These are phyloP conservation scores for Papiliotrema laurentii DNA, from an alignment of 1,284 basidiomycete genomes.

Conservation along the genomic window DNA sequence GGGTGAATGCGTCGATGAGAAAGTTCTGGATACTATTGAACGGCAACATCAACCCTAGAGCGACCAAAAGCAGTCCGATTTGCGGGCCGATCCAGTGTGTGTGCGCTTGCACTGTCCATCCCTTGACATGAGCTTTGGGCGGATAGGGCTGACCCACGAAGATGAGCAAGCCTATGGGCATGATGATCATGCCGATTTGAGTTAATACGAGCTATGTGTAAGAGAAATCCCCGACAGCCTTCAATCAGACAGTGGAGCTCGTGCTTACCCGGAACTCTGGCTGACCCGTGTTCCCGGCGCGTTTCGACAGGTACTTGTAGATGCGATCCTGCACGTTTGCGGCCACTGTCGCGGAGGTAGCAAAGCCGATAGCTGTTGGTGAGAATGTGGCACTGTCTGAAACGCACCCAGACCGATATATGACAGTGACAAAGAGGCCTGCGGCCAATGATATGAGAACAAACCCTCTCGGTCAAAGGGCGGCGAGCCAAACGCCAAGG, in stretches of 20 bases:
- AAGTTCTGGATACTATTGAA: conserved; percentile 48
- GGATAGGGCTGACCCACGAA: conserved; percentile 23
- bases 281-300: conserved; percentile 31
- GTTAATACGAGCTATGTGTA: conserved; percentile 42
- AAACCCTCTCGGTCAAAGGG: conserved; percentile 35
- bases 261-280: conserved; percentile 46
- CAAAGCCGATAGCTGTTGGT: conserved; percentile 45
- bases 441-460: conserved; percentile 48
- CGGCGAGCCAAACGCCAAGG: conserved; percentile 46
- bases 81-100: conserved; percentile 47
- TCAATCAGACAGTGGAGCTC: conserved; percentile 2
- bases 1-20: conserved; percentile 50
- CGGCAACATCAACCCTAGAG: conserved; percentile 43
- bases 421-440: conserved; percentile 42
- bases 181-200: conserved; percentile 50
- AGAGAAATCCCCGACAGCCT: background rate
- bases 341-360: conserved; percentile 43
- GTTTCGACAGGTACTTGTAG: conserved; percentile 39
- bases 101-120: conserved; percentile 43
- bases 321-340: conserved; percentile 47
- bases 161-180: conserved; percentile 48
- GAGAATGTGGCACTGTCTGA: background rate
- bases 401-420: conserved; percentile 46
- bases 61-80: conserved; percentile 37
- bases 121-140: conserved; percentile 8